Evolutionary conservation across 2,329 filamentous ascomycete species (phyloP), one percentile per base, ranked within the genome.

Genomic region (Pseudocercospora fuligena): DNA sequence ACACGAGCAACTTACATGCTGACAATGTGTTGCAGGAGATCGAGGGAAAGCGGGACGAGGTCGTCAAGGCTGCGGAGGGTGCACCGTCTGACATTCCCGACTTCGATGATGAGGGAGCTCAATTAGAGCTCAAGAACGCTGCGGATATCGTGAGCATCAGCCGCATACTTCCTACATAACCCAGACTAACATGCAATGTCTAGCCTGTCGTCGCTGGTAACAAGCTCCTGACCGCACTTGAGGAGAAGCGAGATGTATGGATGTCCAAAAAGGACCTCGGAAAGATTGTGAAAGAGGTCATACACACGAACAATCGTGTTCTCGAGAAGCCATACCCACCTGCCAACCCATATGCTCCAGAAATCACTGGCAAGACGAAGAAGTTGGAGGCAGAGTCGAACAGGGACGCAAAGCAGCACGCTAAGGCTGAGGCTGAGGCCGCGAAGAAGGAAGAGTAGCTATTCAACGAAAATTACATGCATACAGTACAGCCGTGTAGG

Each of bases 241-340:
- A 68, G 56, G 68, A 69, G 21, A 71, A 71, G 47, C 29, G 57
- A 31, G 69, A 71, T 16, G 58, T 71, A 27, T 71, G 66, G 66
- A 68, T 65, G 14, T 36, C 54, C 8, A 60, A 71, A 47, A 67
- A 71, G 60, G 67, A 69, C 11, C 54, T 71, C 14, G 69, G 69
- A 5, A 70, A 71, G 68, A 71, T 71, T n/a, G 63, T 70, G 59
- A 71, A 70, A 58, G 65, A 71, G 66, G 66, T 68, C 14, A 63
- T 71, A 8, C 62, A 66, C 56, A 64, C 63, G 21, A 70, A 71
- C 57, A 68, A 65, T 36, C 64, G 64, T 29, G 66, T 66, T 11
- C 57, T 71, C 16, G 56, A 62, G n/a, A 69, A 66, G 60, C 67
- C 69, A 16, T 71, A 71, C 36, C 69, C 69, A 16, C 21, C 66